A percentile compares a stretch with the other conserved stretches of the same genome.
These are phyloP conservation scores for Acanthamoeba lenticulata DNA, from an alignment of 208 protist species.

Conservation along the genomic window DNA sequence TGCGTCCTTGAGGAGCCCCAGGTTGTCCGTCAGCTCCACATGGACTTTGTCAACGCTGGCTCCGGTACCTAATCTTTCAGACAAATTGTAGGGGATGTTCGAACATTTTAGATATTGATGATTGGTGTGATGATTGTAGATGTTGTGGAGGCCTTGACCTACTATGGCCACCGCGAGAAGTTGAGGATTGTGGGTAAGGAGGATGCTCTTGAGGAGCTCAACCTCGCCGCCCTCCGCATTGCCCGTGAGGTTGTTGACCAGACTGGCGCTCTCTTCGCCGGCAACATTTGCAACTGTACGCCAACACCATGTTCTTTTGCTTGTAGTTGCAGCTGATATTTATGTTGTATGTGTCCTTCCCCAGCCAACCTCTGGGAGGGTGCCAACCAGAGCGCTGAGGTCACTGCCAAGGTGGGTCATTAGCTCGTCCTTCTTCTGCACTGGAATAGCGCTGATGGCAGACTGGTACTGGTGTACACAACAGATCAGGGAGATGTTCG, in stretches of 20 bases:
- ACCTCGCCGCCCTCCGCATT: slow-evolving; percentile 28
- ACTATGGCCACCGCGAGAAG: slow-evolving; percentile 63
- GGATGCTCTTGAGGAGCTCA: slow-evolving; percentile 34
- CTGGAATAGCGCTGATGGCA: too few relatives aligned
- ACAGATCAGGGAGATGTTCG: slow-evolving; percentile 36
- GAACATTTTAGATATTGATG: not conserved
- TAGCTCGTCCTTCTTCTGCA: too few relatives aligned
- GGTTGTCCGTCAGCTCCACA: slow-evolving; percentile 22
- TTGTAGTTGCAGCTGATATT: too few relatives aligned
- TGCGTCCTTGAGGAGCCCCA: slow-evolving; percentile 15
- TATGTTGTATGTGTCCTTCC: too few relatives aligned
- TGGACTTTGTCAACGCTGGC: slow-evolving; percentile 13
- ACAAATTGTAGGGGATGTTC: not conserved
- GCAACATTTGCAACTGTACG: slow-evolving; percentile 45
- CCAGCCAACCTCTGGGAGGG: slow-evolving; percentile 35
- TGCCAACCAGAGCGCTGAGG: not conserved
- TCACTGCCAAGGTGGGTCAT: not conserved
- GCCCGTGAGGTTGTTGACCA: not conserved
- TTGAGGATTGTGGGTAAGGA: slow-evolving; percentile 45
- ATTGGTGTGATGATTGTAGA: not conserved
- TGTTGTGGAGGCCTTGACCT: slow-evolving; percentile 48
- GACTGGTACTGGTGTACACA: too few relatives aligned
- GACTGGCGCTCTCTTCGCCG: slow-evolving; percentile 4
- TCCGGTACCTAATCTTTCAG: not conserved
- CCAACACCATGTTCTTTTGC: not conserved